These are phyloP conservation scores for Nakazawaea pomicola DNA, from an alignment of 805 yeast species.

Conservation along the genomic window DNA sequence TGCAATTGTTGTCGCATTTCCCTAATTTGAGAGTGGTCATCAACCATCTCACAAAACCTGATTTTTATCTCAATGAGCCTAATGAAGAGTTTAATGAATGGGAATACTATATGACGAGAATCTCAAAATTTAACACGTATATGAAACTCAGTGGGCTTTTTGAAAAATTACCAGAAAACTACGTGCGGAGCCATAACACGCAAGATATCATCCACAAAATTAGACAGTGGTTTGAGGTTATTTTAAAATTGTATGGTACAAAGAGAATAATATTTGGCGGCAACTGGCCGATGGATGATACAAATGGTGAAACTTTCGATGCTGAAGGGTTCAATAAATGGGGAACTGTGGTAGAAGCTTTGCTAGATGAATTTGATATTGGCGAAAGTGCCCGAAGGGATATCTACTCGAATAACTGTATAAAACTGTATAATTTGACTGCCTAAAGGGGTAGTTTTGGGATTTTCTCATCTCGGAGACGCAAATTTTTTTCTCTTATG, in stretches of 20 bases:
- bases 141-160: constrained; percentile 38
- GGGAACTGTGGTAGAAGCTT: constrained; percentile 18
- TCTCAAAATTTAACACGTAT: constrained; percentile 19
- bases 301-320: constrained; percentile 8
- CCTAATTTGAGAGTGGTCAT: constrained; percentile 28
- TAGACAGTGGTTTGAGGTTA: constrained; percentile 3
- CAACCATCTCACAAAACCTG: constrained; percentile 10
- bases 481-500: background rate
- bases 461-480: background rate
- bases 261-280: constrained; percentile 9
- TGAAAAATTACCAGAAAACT: constrained; percentile 5
- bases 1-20: constrained; percentile 22
- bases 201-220: constrained; percentile 1
- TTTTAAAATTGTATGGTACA: constrained; percentile 4
- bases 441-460: constrained; percentile 13
- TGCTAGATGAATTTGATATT: constrained; percentile 18
- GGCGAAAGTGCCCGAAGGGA: constrained; percentile 14
- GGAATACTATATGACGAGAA: constrained; percentile 10
- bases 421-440: constrained; percentile 20
- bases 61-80: constrained; percentile 7
- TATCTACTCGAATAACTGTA: constrained; percentile 18
- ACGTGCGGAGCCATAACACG: background rate
- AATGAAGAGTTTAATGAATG: constrained; percentile 8
- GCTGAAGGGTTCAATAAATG: constrained; percentile 18
- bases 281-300: constrained; percentile 13